Percentiles rank a stretch among this genome's conserved stretches.
Conservation (phyloP, 2,329 filamentous ascomycete species). For the Calonectria naviculata region DNA sequence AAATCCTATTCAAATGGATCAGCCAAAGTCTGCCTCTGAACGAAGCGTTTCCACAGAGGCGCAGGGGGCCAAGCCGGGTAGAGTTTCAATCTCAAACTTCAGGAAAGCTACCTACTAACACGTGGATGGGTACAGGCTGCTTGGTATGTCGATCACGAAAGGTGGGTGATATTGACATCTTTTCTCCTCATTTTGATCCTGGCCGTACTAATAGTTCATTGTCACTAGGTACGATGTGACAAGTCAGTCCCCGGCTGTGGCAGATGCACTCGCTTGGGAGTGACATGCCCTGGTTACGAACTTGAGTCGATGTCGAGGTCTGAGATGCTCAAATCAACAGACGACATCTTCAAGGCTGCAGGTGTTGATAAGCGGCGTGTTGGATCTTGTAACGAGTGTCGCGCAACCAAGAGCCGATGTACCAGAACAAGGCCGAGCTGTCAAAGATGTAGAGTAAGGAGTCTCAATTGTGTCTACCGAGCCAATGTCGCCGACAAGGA, state of each 20-base stretch:
- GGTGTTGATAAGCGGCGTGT: constrained; percentile 42
- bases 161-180: neutral
- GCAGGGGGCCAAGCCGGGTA: too few relatives aligned
- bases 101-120: too few relatives aligned
- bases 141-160: neutral
- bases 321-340: constrained; percentile 36
- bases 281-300: constrained; percentile 40
- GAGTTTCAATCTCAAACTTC: too few relatives aligned
- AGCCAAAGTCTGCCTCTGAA: too few relatives aligned
- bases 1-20: too few relatives aligned
- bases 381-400: constrained; percentile 42
- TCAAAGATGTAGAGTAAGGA: constrained; percentile 37
- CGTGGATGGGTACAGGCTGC: too few relatives aligned
- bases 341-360: constrained; percentile 41
- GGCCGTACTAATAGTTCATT: too few relatives aligned
- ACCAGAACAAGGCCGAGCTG: constrained; percentile 40
- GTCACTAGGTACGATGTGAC: constrained; percentile 14
- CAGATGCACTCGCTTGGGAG: constrained; percentile 31
- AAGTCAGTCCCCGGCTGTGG: constrained; percentile 25
- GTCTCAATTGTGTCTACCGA: constrained; percentile 10
- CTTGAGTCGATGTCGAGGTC: constrained; percentile 32
- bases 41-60: too few relatives aligned
- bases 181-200: too few relatives aligned
- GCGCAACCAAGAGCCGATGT: constrained; percentile 40
- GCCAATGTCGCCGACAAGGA: too few relatives aligned